A percentile compares a stretch with the other conserved stretches of the same genome.
Evolutionary conservation across 2,329 filamentous ascomycete species (phyloP).

Genomic region (Paecilomyces dactylethromorphus): DNA sequence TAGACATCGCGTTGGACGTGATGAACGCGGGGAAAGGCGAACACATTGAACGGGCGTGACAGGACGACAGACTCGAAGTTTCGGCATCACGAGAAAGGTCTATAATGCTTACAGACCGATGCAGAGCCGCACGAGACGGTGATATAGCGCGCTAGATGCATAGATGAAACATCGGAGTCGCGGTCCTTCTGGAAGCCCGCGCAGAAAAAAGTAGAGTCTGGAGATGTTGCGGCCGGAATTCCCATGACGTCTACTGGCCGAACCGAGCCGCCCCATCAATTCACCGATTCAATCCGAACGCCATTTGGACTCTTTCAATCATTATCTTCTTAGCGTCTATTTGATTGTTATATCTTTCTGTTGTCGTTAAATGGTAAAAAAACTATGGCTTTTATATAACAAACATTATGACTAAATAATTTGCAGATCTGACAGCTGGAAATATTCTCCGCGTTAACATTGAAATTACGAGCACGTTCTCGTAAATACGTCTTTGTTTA

Average conservation of each 20-base stretch:
- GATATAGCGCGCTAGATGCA: not conserved
- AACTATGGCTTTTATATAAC: not conserved
- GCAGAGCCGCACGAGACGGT: not conserved
- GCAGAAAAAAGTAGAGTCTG: not conserved
- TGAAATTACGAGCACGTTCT: no score
- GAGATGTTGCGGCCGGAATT: not conserved
- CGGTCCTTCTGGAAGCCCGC: not conserved
- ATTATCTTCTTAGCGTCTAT: not conserved
- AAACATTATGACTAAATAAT: not conserved
- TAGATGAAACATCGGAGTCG: not conserved
- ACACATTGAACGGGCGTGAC: not conserved
- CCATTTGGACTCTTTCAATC: not conserved
- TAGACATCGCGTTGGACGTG: not conserved
- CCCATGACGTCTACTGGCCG: not conserved
- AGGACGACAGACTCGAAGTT: constrained; percentile 2
- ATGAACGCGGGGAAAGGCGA: not conserved
- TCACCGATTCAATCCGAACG: not conserved
- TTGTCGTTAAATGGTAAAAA: not conserved
- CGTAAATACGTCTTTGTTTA: no score
- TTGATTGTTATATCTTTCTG: not conserved
- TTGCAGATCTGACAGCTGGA: not conserved
- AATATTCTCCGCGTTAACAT: not conserved
- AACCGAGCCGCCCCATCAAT: not conserved
- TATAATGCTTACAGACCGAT: not conserved
- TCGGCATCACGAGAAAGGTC: constrained; percentile 1